Evolutionary conservation across 768 basidiomycete genomes (phyloP), one percentile per base, ranked within the genome.

Genomic region (Boletus fagicola): DNA sequence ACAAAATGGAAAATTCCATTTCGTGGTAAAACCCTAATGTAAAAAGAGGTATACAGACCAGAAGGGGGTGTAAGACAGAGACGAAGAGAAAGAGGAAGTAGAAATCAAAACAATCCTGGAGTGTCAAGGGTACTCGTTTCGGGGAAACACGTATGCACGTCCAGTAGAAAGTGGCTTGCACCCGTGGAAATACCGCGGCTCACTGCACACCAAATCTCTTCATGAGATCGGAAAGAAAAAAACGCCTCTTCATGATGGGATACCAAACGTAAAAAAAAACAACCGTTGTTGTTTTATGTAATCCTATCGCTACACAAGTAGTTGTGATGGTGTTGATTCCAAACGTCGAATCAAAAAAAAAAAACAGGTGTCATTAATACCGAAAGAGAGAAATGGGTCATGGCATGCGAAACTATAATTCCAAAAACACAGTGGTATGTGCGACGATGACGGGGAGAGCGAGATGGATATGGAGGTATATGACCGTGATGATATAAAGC

Each of bases 231-330:
- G 13, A 20, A 31, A 30, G 22, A 28, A n/a, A 6, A 24, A 15
- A 40, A 51, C 16, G 22, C 30, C 7, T 2, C 10, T 6, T 30
- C 16, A 30, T 20, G 30, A 18, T 11, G 13, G n/a, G 20, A 8
- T 13, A 24, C 20, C 28, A 26, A 40, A 35, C 18, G 18, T n/a
- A 8, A 28, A 16, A 3, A 15, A 40, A 43, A 50, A 47, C 47
- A 15, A 48, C n/a, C 47, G 13, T 48, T 18, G 20, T 39, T 11
- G 57, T 46, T 28, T 42, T 51, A n/a, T n/a, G n/a, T 24, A 48
- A 58, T 63, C 62, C 57, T 62, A 62, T 62, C 51, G 62, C 61
- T 62, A 63, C 62, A 63, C 39, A 30, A 36, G 49, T 50, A 39
- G 26, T 20, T 51, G 26, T 39, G 39, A 35, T 43, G 40, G 40